These are phyloP conservation scores for Wallacemonas sp. DNA, from an alignment of 208 protist genomes.

Conservation along the genomic window DNA sequence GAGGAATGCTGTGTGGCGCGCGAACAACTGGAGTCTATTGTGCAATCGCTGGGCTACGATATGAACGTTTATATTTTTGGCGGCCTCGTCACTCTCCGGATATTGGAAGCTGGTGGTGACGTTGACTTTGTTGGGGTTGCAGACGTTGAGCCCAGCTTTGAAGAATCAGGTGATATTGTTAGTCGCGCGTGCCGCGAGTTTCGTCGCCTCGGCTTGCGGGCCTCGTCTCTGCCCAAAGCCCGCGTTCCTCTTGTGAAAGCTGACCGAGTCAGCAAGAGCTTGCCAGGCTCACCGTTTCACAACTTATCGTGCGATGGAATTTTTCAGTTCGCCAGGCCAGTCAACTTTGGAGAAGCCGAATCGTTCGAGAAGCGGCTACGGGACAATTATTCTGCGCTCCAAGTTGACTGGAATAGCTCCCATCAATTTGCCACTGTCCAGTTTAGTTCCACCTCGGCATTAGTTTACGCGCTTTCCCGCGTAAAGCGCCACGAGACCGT, in stretches of 20 bases:
- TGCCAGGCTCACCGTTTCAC: constrained; percentile 78
- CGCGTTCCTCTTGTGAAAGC: constrained; percentile 86
- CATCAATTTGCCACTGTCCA: constrained; percentile 77
- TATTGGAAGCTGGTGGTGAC: constrained; percentile 86
- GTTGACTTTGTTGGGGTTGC: constrained; percentile 88
- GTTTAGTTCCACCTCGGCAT: constrained; percentile 61
- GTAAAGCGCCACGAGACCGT: constrained; percentile 66
- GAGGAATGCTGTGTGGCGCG: constrained; percentile 78
- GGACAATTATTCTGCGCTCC: constrained; percentile 60
- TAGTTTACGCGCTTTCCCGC: constrained; percentile 71
- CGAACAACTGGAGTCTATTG: constrained; percentile 74
- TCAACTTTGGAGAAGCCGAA: constrained; percentile 43
- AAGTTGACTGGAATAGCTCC: constrained; percentile 77
- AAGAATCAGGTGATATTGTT: constrained; percentile 79
- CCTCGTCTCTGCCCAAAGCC: constrained; percentile 66
- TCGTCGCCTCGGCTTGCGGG: constrained; percentile 70
- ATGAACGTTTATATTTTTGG: constrained; percentile 89
- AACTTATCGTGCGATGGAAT: constrained; percentile 67
- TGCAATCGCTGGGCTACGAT: constrained; percentile 84
- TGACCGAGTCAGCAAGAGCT: constrained; percentile 71
- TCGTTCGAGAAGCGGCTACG: constrained; percentile 49
- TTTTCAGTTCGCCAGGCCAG: constrained; percentile 78
- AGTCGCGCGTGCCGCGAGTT: constrained; percentile 62
- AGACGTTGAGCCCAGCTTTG: constrained; percentile 82
- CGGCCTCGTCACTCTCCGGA: constrained; percentile 69